These are phyloP conservation scores for Beauveria bassiana DNA, from an alignment of 2,329 filamentous ascomycete genomes.

Conservation along the genomic window DNA sequence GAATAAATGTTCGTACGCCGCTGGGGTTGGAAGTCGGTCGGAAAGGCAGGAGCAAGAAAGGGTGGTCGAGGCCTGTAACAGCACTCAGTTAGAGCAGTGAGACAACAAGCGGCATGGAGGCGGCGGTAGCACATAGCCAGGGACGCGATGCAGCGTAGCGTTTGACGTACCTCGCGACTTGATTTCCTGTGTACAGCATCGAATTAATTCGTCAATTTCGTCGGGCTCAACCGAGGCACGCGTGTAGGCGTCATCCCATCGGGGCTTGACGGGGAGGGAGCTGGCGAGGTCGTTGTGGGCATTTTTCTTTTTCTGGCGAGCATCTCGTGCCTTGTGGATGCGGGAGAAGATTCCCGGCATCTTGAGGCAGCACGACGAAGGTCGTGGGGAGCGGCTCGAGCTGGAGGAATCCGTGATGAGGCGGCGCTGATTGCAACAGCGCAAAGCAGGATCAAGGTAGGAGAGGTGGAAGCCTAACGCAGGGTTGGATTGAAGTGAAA, in stretches of 20 bases:
- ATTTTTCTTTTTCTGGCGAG: conserved; percentile 66
- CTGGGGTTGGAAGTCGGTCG: conserved; percentile 88
- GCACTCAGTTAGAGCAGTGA: background rate
- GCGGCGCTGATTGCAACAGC: background rate
- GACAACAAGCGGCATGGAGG: background rate
- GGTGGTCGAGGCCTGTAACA: conserved; percentile 68
- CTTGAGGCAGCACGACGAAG: conserved; percentile 17
- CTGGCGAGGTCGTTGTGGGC: conserved; percentile 41
- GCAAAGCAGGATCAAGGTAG: conserved; percentile 1
- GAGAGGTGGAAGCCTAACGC: background rate
- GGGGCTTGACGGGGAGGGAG: conserved; percentile 57
- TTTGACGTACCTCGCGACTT: conserved; percentile 73
- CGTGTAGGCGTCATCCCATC: conserved; percentile 83
- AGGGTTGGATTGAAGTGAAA: background rate
- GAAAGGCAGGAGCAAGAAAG: conserved; percentile 90
- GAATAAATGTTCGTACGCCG: conserved; percentile 83
- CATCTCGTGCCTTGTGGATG: conserved; percentile 42
- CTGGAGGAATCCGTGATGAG: background rate
- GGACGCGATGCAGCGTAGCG: conserved; percentile 3
- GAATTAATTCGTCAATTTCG: conserved; percentile 81
- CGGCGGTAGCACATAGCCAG: conserved; percentile 12
- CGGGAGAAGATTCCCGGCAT: conserved; percentile 55
- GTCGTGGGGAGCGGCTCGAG: background rate
- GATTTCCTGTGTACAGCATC: conserved; percentile 80
- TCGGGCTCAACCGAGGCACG: conserved; percentile 77